Evolutionary conservation across 2,329 filamentous ascomycete genomes (phyloP).

Genomic region (Harringtonia lauricola): DNA sequence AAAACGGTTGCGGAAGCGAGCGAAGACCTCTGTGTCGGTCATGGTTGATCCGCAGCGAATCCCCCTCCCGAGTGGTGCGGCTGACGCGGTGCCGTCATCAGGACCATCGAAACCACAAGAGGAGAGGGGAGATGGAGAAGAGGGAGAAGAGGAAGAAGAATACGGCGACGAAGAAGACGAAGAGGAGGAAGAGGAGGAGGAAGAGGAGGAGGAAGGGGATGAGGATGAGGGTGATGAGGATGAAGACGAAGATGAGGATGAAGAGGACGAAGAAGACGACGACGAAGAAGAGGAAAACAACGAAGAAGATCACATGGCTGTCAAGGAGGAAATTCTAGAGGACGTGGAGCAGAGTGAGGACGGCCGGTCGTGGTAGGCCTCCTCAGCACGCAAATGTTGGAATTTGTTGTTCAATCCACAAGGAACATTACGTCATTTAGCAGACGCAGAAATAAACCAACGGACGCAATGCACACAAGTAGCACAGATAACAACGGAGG

Average conservation of each 20-base stretch:
- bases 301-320: background rate
- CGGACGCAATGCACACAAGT: no score
- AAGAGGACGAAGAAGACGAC: slow-evolving; percentile 2
- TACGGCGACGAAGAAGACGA: slow-evolving; percentile 7
- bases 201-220: slow-evolving; percentile 2
- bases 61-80: no score
- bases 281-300: slow-evolving; percentile 4
- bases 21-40: slow-evolving; percentile 9
- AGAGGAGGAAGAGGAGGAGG: slow-evolving; percentile 4
- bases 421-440: no score
- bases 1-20: slow-evolving; percentile 8
- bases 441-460: no score
- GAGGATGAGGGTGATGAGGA: slow-evolving; percentile 1
- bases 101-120: background rate
- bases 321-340: background rate
- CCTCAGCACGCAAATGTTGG: no score
- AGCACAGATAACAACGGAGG: slow-evolving; percentile 6
- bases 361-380: background rate
- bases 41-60: slow-evolving; percentile 6
- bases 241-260: background rate
- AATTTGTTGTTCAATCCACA: no score
- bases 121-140: background rate
- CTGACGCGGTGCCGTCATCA: no score
- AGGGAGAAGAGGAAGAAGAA: slow-evolving; percentile 3
- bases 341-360: background rate